phyloP scores from a whole-genome alignment of 352 stramenopile species.

The Phytophthora pluvialis region DNA sequence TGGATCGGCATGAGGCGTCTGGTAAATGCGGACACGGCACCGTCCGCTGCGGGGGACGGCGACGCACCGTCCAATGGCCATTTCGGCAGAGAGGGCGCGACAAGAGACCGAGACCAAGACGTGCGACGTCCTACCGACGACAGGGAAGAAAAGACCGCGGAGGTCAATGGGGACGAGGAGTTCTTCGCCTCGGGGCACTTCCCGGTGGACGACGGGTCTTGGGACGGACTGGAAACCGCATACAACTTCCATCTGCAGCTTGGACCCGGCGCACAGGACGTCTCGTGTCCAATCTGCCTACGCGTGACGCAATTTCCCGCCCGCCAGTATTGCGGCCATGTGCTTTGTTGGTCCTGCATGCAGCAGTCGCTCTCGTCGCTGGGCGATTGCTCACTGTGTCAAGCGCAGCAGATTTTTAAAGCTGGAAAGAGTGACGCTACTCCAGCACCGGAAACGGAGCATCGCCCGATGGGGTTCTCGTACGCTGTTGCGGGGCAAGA shows the following conservation, averaged over 20 bases:
- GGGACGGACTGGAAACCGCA: constrained; percentile 29
- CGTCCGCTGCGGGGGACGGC: constrained; percentile 10
- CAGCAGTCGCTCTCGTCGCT: constrained; percentile 52
- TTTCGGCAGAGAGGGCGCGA: neutral
- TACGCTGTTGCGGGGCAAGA: constrained; percentile 25
- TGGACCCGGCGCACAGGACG: constrained; percentile 6
- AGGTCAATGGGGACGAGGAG: constrained; percentile 27
- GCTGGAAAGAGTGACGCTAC: constrained; percentile 16
- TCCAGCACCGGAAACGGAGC: constrained; percentile 15
- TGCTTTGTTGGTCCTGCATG: constrained; percentile 57
- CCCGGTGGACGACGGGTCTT: constrained; percentile 21
- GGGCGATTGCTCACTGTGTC: constrained; percentile 53
- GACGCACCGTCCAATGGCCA: neutral
- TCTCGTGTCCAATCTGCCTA: constrained; percentile 59
- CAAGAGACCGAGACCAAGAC: constrained; percentile 9
- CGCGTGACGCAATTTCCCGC: constrained; percentile 44
- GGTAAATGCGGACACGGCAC: neutral
- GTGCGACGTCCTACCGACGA: constrained; percentile 15
- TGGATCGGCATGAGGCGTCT: constrained; percentile 26
- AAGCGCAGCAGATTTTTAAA: constrained; percentile 57
- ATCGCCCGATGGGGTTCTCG: constrained; percentile 23
- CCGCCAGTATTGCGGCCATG: constrained; percentile 60
- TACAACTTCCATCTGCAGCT: constrained; percentile 48
- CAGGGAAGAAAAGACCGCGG: constrained; percentile 32
- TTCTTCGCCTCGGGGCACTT: constrained; percentile 24